Percentiles rank a stretch among this genome's conserved stretches.
Evolutionary conservation across 306 rosid genomes (phyloP).

Genomic region (Ormosia semicastrata): DNA sequence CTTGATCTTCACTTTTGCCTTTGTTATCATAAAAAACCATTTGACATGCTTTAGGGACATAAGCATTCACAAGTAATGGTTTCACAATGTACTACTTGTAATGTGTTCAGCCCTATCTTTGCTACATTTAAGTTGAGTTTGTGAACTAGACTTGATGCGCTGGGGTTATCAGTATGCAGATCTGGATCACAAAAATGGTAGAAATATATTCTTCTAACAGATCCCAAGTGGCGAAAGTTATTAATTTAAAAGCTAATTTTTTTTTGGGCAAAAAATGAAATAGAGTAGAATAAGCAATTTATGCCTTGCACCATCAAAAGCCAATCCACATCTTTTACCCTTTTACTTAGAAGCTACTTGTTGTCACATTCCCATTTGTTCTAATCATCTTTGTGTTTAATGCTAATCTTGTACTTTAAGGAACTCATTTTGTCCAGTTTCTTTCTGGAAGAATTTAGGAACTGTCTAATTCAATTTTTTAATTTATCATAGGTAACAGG

Average conservation of each 20-base stretch:
- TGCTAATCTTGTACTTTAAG: background rate
- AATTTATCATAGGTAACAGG: constrained; percentile 47
- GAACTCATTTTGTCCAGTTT: constrained; percentile 2
- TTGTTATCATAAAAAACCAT: too few relatives aligned
- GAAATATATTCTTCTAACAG: background rate
- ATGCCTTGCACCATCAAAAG: background rate
- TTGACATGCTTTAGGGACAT: too few relatives aligned
- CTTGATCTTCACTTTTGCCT: too few relatives aligned
- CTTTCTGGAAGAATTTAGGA: constrained; percentile 11
- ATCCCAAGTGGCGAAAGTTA: background rate
- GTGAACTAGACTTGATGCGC: too few relatives aligned
- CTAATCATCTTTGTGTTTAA: too few relatives aligned
- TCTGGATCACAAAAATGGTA: too few relatives aligned
- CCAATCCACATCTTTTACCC: background rate
- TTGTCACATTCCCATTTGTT: background rate
- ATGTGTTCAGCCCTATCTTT: background rate
- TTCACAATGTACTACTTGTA: background rate
- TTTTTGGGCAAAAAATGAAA: too few relatives aligned
- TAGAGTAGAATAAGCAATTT: constrained; percentile 7
- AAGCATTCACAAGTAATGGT: too few relatives aligned
- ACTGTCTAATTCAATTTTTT: constrained; percentile 18
- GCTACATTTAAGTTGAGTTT: too few relatives aligned
- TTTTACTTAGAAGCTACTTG: constrained; percentile 1
- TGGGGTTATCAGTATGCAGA: too few relatives aligned
- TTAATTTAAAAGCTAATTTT: too few relatives aligned